Conservation (phyloP, 805 yeast species). For the Yamadazyma sp. region DNA sequence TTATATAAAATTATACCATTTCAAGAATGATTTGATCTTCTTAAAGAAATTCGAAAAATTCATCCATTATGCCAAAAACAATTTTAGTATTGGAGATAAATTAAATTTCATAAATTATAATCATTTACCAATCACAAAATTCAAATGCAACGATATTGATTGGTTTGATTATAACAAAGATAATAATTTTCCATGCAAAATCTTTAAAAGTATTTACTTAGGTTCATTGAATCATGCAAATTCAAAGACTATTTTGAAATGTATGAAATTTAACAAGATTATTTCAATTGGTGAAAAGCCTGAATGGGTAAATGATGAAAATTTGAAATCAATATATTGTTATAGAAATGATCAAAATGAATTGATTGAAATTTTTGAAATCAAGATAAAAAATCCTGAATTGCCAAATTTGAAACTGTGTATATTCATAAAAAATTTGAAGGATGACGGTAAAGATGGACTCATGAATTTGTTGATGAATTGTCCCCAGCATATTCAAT, state of each 20-base stretch:
- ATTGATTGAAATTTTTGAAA: slow-evolving; percentile 12
- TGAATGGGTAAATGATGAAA: slow-evolving; percentile 20
- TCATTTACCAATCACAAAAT: neutral
- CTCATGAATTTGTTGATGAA: slow-evolving; percentile 24
- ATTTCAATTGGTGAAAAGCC: slow-evolving; percentile 38
- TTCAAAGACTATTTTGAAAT: slow-evolving; percentile 24
- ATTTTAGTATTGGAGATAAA: neutral
- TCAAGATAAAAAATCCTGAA: slow-evolving; percentile 5
- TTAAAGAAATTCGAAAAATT: slow-evolving; percentile 29
- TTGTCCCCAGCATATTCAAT: slow-evolving; percentile 28
- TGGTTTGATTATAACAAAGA: slow-evolving; percentile 32
- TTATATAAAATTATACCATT: slow-evolving; percentile 25
- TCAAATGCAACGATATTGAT: slow-evolving; percentile 15
- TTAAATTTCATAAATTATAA: slow-evolving; percentile 12
- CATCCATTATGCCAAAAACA: slow-evolving; percentile 14
- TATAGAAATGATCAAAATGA: slow-evolving; percentile 17
- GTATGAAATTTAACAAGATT: slow-evolving; percentile 22
- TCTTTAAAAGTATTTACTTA: slow-evolving; percentile 25
- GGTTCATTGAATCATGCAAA: slow-evolving; percentile 35
- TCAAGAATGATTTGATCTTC: slow-evolving; percentile 26
- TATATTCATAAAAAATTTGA: slow-evolving; percentile 30
- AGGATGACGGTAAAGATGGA: slow-evolving; percentile 39
- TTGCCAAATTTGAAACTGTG: slow-evolving; percentile 14
- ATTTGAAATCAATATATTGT: slow-evolving; percentile 15
- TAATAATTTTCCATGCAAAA: slow-evolving; percentile 35